Evolutionary conservation across 2,329 filamentous ascomycete species (phyloP).

Genomic region (Pyrenophora teres): DNA sequence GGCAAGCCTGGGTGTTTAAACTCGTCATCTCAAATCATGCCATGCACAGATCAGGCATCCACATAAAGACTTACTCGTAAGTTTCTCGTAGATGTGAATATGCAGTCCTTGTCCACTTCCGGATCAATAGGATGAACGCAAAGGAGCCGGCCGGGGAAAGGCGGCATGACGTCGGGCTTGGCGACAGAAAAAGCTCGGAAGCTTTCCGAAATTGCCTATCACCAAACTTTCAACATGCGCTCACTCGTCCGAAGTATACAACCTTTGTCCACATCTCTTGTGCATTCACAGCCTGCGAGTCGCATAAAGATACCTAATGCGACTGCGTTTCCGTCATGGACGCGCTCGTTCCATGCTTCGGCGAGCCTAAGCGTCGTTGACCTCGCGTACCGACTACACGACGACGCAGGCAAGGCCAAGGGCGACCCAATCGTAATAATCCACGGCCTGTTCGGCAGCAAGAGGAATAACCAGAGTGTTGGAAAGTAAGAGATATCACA

Average conservation of each 20-base stretch:
- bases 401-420: slow-evolving; percentile 42
- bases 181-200: slow-evolving; percentile 19
- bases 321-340: slow-evolving; percentile 20
- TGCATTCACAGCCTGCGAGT: slow-evolving; percentile 17
- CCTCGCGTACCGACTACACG: slow-evolving; percentile 44
- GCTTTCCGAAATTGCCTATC: slow-evolving; percentile 6
- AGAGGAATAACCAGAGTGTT: slow-evolving; percentile 91
- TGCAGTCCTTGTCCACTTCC: too few relatives aligned
- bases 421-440: slow-evolving; percentile 79
- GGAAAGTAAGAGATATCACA: slow-evolving; percentile 70
- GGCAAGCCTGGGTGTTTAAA: too few relatives aligned
- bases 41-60: too few relatives aligned
- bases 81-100: too few relatives aligned
- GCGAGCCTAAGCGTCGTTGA: slow-evolving; percentile 30
- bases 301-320: slow-evolving; percentile 6
- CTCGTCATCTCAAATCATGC: too few relatives aligned
- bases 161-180: slow-evolving; percentile 21
- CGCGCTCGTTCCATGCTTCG: slow-evolving; percentile 37
- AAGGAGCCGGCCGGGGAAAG: background rate
- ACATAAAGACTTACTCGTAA: too few relatives aligned
- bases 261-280: slow-evolving; percentile 16
- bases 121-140: background rate
- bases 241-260: slow-evolving; percentile 17
- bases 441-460: slow-evolving; percentile 92
- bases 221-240: slow-evolving; percentile 23